Base-by-base conservation (phyloP, 768 basidiomycete genomes). In the Tylopilus subfusipes region DNA sequence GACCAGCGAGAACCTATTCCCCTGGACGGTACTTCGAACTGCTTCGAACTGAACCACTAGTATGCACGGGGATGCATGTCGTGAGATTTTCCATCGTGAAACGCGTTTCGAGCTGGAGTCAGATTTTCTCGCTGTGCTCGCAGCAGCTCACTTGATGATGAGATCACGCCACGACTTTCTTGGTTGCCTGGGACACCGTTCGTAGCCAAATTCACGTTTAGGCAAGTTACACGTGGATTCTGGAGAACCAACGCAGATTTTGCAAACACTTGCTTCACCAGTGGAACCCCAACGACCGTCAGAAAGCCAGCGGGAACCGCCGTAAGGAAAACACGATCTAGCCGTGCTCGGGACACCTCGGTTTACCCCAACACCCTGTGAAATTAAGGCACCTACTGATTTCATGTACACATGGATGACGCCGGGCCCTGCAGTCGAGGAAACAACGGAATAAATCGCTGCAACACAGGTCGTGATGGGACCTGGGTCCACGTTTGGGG, bases 321-420 rank as follows among this genome's bases (percentile, higher is more conserved):
- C 30, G 52, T 53, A 22, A 61, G 21, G 36, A 59, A 59, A 19
- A 61, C 57, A 19, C 48, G 59, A n/a, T 50, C 51, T 19, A 61
- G 43, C 58, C 55, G 14, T 16, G 18, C 21, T 27, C 27, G 36
- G 52, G 38, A 42, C 24, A n/a, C 8, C 45, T 33, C 50, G 1
- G 30, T 25, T 19, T n/a, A 45, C 25, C 3, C 33, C 11, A 21
- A 4, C 1, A 21, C 7, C 8, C 34, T 2, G 21, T 11, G 27
- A 10, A 7, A 22, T 16, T 10, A 24, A 2, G n/a, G 5, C n/a
- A 43, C 54, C 38, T 31, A 57, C 55, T 44, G 59, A 53, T 43
- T 49, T 51, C 24, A 61, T 48, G 12, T 61, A 55, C 22, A 59
- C 61, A 19, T 46, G 51, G 12, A 62, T 36, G 49, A 62, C 56